Evolutionary conservation across 2,329 filamentous ascomycete genomes (phyloP), one percentile per base, ranked within the genome.

Genomic region (Zarea fungicola): DNA sequence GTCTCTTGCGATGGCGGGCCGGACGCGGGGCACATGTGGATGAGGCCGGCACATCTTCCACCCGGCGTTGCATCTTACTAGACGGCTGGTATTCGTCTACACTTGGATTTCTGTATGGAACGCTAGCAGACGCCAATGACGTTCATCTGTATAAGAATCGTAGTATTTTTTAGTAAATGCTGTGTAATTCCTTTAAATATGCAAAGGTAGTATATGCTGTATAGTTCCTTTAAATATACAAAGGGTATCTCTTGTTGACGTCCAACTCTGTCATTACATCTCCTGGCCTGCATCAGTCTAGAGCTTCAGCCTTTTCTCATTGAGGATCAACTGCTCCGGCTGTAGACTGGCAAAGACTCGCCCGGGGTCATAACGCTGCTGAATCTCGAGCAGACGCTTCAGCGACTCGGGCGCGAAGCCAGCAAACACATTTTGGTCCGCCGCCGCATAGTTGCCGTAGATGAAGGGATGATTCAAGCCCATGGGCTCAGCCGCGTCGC

Each of bases 311-410:
- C 42, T 21, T 16, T 35, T 25, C n/a, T 36, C 31, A 23, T 45
- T 21, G 11, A 47, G 13, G 18, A 25, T 23, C 34, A 47, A 19
- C 13, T 47, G 43, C 13, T n/a, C 34, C 6, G 43, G 43, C 43
- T 47, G 43, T 25, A 47, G 13, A 5, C 39, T 39, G 16, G 34
- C 43, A 47, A 47, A 47, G 5, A 47, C 26, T 5, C 43, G 18
- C 2, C 19, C 25, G 22, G 34, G 25, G 31, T 47, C 34, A 14
- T 47, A 40, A 6, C 25, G 25, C 10, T 26, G 7, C 35, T 47
- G 34, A 47, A 40, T 32, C 4, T 37, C 34, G 11, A 23, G 32
- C 23, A 39, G 19, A 22, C 43, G 10, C 34, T 32, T 16, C 19
- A 47, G 26, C 5, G 18, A 29, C 2, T 19, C 44, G 5, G 18